phyloP scores from a whole-genome alignment of 305 asterid species.

The Nicotiana rustica region DNA sequence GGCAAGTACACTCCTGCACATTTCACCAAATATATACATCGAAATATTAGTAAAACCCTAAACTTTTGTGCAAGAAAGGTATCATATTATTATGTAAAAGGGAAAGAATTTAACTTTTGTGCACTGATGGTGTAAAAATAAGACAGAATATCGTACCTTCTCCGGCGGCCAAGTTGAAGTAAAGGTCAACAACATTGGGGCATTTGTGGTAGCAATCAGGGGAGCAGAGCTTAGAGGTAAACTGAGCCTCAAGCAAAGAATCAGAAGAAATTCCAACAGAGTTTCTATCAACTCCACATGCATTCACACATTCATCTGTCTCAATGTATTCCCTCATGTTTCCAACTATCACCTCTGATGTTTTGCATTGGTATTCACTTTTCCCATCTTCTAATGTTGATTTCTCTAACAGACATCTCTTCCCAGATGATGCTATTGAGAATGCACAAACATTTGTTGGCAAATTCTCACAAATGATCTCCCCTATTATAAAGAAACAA shows the following conservation, averaged over 20 bases:
- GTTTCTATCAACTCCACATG: slow-evolving; percentile 70
- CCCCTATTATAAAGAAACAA: slow-evolving; percentile 44
- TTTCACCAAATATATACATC: not conserved
- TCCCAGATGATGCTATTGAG: slow-evolving; percentile 82
- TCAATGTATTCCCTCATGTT: slow-evolving; percentile 66
- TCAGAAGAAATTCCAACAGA: slow-evolving; percentile 74
- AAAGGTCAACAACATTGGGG: slow-evolving; percentile 71
- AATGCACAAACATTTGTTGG: slow-evolving; percentile 64
- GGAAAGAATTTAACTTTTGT: not conserved
- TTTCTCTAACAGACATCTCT: slow-evolving; percentile 82
- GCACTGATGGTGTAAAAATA: no score
- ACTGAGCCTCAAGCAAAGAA: slow-evolving; percentile 55
- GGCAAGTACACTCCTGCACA: slow-evolving; percentile 65
- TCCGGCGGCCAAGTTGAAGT: slow-evolving; percentile 78
- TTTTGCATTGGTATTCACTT: slow-evolving; percentile 64
- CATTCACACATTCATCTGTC: slow-evolving; percentile 59
- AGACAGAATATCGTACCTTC: slow-evolving; percentile 54
- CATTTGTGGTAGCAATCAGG: slow-evolving; percentile 66
- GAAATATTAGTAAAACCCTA: not conserved
- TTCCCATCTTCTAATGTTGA: slow-evolving; percentile 46
- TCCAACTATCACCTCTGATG: slow-evolving; percentile 72
- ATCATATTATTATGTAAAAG: not conserved
- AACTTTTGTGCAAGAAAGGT: not conserved
- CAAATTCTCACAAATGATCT: slow-evolving; percentile 70
- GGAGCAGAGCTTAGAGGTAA: slow-evolving; percentile 65